Evolutionary conservation across 805 yeast genomes (phyloP).

Genomic region (Candida anglica): DNA sequence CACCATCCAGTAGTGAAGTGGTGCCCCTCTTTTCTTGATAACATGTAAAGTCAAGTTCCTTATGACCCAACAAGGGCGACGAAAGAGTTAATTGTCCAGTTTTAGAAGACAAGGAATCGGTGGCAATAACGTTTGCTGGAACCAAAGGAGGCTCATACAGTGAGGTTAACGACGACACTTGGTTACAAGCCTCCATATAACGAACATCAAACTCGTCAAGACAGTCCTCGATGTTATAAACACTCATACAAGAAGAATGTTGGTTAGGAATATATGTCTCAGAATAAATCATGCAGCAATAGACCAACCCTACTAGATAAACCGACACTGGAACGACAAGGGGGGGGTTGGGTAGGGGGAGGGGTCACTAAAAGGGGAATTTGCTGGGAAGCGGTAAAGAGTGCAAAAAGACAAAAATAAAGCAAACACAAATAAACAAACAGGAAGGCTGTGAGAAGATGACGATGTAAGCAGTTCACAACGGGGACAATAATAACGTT

Average conservation of each 20-base stretch:
- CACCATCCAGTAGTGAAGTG: too few relatives aligned
- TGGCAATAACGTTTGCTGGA: neutral
- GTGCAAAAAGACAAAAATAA: too few relatives aligned
- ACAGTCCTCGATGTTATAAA: constrained; percentile 13
- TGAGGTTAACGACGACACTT: constrained; percentile 7
- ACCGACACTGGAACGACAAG: too few relatives aligned
- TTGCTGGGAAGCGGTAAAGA: too few relatives aligned
- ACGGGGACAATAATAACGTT: too few relatives aligned
- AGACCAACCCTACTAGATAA: too few relatives aligned
- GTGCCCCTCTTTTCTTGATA: constrained; percentile 1
- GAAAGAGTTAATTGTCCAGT: constrained; percentile 14
- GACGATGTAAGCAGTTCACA: too few relatives aligned
- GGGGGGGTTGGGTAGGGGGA: too few relatives aligned
- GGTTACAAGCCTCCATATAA: constrained; percentile 18
- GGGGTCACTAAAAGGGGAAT: too few relatives aligned
- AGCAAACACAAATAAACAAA: too few relatives aligned
- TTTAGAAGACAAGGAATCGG: constrained; percentile 8
- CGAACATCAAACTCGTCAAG: constrained; percentile 21
- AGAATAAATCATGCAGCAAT: too few relatives aligned
- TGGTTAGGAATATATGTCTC: neutral
- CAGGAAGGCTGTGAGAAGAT: too few relatives aligned
- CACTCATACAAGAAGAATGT: neutral
- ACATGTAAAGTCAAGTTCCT: constrained; percentile 3
- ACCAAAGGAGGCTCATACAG: neutral
- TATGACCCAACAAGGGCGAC: constrained; percentile 18